Conservation (phyloP, 1,139 yeast species). For the Yamadazyma pseudoaaseri region DNA sequence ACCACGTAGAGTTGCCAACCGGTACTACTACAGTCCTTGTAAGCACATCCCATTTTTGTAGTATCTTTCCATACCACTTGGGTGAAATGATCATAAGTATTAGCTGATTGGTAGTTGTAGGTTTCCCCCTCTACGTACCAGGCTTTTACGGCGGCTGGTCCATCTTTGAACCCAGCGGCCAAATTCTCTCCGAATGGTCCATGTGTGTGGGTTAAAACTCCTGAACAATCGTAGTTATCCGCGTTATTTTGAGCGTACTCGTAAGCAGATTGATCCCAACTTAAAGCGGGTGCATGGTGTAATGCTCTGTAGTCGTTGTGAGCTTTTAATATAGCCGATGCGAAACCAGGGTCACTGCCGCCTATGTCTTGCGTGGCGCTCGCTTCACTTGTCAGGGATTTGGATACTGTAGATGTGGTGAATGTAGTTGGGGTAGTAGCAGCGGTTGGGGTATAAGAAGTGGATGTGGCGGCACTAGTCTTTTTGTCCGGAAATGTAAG, state of each 20-base stretch:
- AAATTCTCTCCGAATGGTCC: constrained; percentile 86
- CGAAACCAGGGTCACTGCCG: constrained; percentile 14
- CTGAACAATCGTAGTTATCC: constrained; percentile 66
- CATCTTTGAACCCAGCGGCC: constrained; percentile 67
- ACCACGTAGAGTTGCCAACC: constrained; percentile 52
- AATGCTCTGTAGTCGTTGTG: constrained; percentile 70
- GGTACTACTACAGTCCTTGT: constrained; percentile 46
- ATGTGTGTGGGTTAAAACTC: constrained; percentile 69
- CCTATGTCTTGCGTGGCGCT: constrained; percentile 6
- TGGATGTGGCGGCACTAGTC: constrained; percentile 9
- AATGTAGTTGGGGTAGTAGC: constrained; percentile 8
- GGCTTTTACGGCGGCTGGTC: constrained; percentile 61
- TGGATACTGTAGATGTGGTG: constrained; percentile 10
- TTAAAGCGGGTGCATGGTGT: constrained; percentile 58
- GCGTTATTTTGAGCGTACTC: constrained; percentile 71
- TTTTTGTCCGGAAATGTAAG: constrained; percentile 11
- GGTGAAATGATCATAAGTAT: constrained; percentile 70
- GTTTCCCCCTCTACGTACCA: constrained; percentile 74
- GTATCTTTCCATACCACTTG: constrained; percentile 80
- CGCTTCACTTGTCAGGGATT: constrained; percentile 1
- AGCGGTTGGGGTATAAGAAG: constrained; percentile 9
- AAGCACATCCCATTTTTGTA: constrained; percentile 74
- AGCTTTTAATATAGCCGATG: constrained; percentile 24
- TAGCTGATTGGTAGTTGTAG: constrained; percentile 50
- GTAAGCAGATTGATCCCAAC: constrained; percentile 67